Conservation (phyloP, 345 rosid genomes). For the Sisymbrium altissimum region DNA sequence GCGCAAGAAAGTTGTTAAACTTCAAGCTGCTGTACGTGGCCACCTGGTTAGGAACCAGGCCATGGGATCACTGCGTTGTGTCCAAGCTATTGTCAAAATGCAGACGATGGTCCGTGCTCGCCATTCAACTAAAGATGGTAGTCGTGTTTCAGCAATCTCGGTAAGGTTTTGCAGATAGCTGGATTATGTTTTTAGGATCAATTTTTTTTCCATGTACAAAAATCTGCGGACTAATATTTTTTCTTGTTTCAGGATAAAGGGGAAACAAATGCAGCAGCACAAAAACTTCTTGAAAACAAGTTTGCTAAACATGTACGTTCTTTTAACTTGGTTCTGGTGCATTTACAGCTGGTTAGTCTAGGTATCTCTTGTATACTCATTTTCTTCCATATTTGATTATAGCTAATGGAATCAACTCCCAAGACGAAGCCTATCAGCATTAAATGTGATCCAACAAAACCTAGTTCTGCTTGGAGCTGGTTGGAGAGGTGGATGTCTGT, state of each 20-base stretch:
- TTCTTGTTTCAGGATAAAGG: conserved; percentile 48
- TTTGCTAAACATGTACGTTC: conserved; percentile 79
- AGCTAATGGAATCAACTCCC: conserved; percentile 82
- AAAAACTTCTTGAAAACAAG: conserved; percentile 68
- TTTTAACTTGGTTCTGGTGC: not conserved
- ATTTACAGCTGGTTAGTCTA: not conserved
- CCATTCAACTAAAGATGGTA: conserved; percentile 38
- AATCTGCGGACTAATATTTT: not conserved
- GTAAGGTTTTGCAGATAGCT: conserved; percentile 32
- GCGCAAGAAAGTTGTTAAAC: conserved; percentile 65
- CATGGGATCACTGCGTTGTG: conserved; percentile 76
- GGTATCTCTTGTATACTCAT: conserved; percentile 3
- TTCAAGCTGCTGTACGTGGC: conserved; percentile 96
- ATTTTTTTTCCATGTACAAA: not conserved
- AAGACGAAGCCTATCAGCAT: conserved; percentile 59
- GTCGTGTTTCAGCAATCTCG: conserved; percentile 28
- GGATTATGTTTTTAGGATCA: not conserved
- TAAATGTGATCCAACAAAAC: conserved; percentile 79
- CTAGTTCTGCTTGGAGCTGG: conserved; percentile 89
- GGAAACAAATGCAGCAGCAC: conserved; percentile 47
- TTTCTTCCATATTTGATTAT: conserved; percentile 25
- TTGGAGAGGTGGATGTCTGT: conserved; percentile 94
- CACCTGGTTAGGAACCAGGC: conserved; percentile 90
- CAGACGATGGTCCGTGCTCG: conserved; percentile 84
- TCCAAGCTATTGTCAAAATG: conserved; percentile 89